Conservation (phyloP, 768 basidiomycete genomes). For the Psilocybe cubensis region DNA sequence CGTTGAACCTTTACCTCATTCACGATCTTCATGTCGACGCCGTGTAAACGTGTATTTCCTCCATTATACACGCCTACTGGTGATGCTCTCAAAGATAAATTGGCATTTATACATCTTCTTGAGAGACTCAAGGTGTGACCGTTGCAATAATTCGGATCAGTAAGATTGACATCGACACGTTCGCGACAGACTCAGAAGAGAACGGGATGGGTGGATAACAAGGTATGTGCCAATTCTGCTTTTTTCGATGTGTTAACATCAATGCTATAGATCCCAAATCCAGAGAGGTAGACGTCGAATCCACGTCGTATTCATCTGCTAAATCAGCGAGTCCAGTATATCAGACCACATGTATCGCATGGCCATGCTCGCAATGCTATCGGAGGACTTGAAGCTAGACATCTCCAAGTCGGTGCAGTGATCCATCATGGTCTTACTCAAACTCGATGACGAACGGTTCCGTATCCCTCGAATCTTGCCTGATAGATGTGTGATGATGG, state of each 20-base stretch:
- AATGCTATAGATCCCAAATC: constrained; percentile 65
- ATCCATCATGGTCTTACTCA: background rate
- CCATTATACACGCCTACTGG: constrained; percentile 61
- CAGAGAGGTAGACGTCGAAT: constrained; percentile 68
- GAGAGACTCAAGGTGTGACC: constrained; percentile 80
- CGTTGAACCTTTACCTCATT: too few relatives aligned
- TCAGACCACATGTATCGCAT: constrained; percentile 98
- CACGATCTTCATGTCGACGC: background rate
- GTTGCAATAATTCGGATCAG: background rate
- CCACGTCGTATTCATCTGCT: background rate
- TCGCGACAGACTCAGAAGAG: constrained; percentile 82
- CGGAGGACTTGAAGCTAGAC: constrained; percentile 73
- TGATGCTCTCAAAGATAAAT: constrained; percentile 62
- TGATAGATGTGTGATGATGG: constrained; percentile 86
- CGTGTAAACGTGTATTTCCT: constrained; percentile 41
- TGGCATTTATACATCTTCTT: constrained; percentile 90
- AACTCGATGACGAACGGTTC: background rate
- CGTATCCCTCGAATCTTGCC: background rate
- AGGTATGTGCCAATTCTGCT: constrained; percentile 43
- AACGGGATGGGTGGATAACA: constrained; percentile 91
- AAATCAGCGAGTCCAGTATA: constrained; percentile 53
- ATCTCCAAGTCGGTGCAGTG: constrained; percentile 61
- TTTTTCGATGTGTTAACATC: background rate
- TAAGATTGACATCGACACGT: background rate
- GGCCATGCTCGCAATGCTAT: constrained; percentile 91